Base-by-base conservation (phyloP, 2,329 filamentous ascomycete genomes). In the Samsoniella hepiali region DNA sequence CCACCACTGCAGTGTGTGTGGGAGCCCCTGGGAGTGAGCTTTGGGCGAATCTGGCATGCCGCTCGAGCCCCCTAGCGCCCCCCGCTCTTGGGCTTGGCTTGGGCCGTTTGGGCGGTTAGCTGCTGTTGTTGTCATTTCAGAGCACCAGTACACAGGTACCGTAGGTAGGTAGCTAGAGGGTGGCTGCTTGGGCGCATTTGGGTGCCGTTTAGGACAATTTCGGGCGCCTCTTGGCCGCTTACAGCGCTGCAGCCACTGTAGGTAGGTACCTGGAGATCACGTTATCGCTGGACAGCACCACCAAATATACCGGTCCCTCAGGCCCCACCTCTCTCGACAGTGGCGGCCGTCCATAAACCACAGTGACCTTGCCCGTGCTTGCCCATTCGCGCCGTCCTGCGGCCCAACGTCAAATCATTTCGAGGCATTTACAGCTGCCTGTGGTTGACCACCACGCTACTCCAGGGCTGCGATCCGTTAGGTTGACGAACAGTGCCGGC, bases 321-420 rank as follows among this genome's bases (percentile, higher is more conserved):
- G 42, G 45, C 58, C 58, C 58, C 58, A 54, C 47, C 54, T 10
- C 54, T 15, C n/a, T 32, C 54, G 34, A 29, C 45, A 36, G 42
- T 50, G 34, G 47, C 29, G 22, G 45, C 47, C 51, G 40, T 49
- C 36, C 38, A 55, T 53, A 32, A 22, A 36, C 47, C 58, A 42
- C 29, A 22, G 13, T 10, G 27, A n/a, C 47, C 49, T 57, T 22
- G 22, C 22, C 22, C 22, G 22, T 22, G 22, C 22, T 22, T 6
- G 29, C 32, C 31, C 56, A 34, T 58, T 47, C 56, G 56, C n/a
- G 31, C 38, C 42, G 31, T 38, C 27, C 40, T 36, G 56, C 31
- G 17, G 59, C 59, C 51, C 59, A 56, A 49, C 59, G 22, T 49
- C 59, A 62, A 62, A 62, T 55, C 59, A 56, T 55, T 53, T 62